These are phyloP conservation scores for Rhizoctonia solani DNA, from an alignment of 1,284 basidiomycete species.

Conservation along the genomic window DNA sequence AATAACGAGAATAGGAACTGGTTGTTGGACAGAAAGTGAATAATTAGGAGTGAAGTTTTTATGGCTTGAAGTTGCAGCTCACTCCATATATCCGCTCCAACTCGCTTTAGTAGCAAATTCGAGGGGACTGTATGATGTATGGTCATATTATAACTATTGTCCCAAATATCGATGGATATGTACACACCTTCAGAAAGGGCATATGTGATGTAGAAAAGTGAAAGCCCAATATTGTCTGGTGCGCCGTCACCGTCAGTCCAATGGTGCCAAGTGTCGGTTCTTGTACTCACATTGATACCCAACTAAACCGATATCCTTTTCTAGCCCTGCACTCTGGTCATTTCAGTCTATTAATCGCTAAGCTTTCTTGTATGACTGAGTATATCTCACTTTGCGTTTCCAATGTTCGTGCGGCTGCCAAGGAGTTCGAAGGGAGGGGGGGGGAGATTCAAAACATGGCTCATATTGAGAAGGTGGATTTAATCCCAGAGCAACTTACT, in stretches of 20 bases:
- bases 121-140: slow-evolving; percentile 34
- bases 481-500: not conserved
- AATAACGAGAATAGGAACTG: slow-evolving; percentile 37
- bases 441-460: too few relatives aligned
- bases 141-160: not conserved
- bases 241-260: not conserved
- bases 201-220: slow-evolving; percentile 39
- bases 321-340: slow-evolving; percentile 38
- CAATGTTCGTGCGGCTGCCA: slow-evolving; percentile 38
- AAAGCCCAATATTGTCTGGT: slow-evolving; percentile 39
- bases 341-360: slow-evolving; percentile 7
- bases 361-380: not conserved
- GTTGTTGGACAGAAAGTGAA: not conserved
- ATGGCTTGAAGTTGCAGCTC: not conserved
- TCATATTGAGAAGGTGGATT: not conserved
- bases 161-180: not conserved
- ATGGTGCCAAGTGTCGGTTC: not conserved
- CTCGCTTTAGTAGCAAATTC: slow-evolving; percentile 37
- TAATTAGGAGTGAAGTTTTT: not conserved
- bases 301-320: slow-evolving; percentile 37
- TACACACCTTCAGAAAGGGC: slow-evolving; percentile 37
- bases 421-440: too few relatives aligned
- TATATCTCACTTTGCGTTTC: slow-evolving; percentile 39
- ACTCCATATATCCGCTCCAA: slow-evolving; percentile 39
- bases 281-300: slow-evolving; percentile 38